phyloP scores from a whole-genome alignment of 306 rosid genomes.

The Rosa persica region DNA sequence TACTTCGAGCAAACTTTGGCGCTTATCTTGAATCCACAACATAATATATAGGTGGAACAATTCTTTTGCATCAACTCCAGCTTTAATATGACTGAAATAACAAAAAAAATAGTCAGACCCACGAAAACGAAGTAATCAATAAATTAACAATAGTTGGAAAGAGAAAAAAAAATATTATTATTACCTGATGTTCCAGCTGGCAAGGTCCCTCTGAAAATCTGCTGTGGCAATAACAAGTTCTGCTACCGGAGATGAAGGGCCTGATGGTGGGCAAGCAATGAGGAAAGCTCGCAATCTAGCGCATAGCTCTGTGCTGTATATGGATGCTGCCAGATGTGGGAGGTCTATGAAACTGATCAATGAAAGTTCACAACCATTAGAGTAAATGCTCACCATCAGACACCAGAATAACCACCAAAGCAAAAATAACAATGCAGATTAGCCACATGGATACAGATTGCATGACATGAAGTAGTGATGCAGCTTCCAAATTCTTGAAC shows the following conservation, averaged over 20 bases:
- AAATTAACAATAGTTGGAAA: neutral
- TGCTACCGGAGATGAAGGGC: slow-evolving; percentile 86
- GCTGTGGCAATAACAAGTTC: slow-evolving; percentile 92
- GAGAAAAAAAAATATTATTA: slow-evolving; percentile 15
- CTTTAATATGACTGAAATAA: slow-evolving; percentile 69
- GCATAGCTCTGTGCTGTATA: slow-evolving; percentile 91
- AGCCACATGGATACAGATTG: slow-evolving; percentile 12
- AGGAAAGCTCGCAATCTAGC: slow-evolving; percentile 83
- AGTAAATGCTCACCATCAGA: slow-evolving; percentile 15
- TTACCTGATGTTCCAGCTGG: slow-evolving; percentile 73
- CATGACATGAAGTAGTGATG: neutral
- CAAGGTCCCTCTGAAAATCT: slow-evolving; percentile 88
- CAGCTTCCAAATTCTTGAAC: neutral
- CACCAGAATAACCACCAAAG: slow-evolving; percentile 23
- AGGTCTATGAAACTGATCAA: slow-evolving; percentile 84
- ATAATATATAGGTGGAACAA: slow-evolving; percentile 88
- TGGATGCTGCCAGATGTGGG: slow-evolving; percentile 88
- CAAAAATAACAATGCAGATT: neutral
- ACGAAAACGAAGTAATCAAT: neutral
- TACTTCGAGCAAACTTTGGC: slow-evolving; percentile 74
- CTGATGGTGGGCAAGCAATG: slow-evolving; percentile 86
- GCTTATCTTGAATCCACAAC: slow-evolving; percentile 93
- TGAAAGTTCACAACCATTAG: slow-evolving; percentile 26
- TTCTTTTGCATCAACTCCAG: slow-evolving; percentile 97
- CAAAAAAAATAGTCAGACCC: slow-evolving; percentile 18